These are phyloP conservation scores for Wickerhamiella alocasiicola DNA, from an alignment of 805 yeast species.

Conservation along the genomic window DNA sequence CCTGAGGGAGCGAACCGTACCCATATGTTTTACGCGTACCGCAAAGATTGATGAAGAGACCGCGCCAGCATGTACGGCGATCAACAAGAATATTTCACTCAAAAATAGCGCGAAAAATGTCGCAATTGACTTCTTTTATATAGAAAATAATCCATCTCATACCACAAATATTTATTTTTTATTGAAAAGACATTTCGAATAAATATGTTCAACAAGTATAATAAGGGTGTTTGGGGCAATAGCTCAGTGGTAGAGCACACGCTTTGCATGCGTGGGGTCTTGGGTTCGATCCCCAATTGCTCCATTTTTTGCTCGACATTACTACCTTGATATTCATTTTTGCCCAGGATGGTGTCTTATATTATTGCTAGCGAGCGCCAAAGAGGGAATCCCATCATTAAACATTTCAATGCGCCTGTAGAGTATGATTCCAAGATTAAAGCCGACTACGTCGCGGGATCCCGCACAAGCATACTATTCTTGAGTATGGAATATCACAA, in stretches of 20 bases:
- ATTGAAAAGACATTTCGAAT: too few relatives aligned
- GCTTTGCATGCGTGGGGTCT: conserved; percentile 20
- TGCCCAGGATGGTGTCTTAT: too few relatives aligned
- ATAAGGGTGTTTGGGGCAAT: conserved; percentile 14
- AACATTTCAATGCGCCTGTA: conserved; percentile 17
- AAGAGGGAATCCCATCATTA: conserved; percentile 24
- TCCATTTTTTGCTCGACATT: conserved; percentile 13
- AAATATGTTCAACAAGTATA: neutral
- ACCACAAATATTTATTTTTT: too few relatives aligned
- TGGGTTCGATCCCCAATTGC: conserved; percentile 19
- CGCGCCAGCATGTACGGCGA: too few relatives aligned
- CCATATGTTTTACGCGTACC: too few relatives aligned
- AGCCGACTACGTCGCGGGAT: conserved; percentile 30
- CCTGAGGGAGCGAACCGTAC: too few relatives aligned
- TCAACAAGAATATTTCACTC: too few relatives aligned
- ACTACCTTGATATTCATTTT: too few relatives aligned
- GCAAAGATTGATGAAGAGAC: too few relatives aligned
- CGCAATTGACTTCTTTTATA: too few relatives aligned
- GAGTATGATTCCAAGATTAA: conserved; percentile 25
- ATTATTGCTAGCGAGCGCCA: conserved; percentile 20
- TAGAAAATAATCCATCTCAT: too few relatives aligned
- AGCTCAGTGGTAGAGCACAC: conserved; percentile 20
- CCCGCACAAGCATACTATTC: conserved; percentile 26
- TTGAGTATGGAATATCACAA: conserved; percentile 27
- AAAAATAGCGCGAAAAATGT: too few relatives aligned